These are phyloP conservation scores for baker's yeast (Saccharomyces cerevisiae) DNA, from an alignment of 805 yeast species.

Conservation along the genomic window DNA sequence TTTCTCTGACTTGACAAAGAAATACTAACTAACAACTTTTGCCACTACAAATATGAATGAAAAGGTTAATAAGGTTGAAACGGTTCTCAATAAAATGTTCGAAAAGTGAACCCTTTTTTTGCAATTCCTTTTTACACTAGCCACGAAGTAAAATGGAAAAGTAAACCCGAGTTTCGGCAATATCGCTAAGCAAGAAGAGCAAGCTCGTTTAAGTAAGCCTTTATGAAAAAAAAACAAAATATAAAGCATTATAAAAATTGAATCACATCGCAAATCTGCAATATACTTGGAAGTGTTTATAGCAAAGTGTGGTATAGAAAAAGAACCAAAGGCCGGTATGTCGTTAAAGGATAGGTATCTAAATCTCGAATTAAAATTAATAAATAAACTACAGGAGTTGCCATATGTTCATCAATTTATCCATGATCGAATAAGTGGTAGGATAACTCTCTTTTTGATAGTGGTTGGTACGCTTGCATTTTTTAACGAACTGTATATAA, in stretches of 20 bases:
- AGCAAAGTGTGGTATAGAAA: background rate
- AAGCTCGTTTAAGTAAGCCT: background rate
- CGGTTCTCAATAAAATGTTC: slow-evolving; percentile 4
- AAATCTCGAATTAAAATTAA: slow-evolving; percentile 13
- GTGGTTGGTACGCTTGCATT: slow-evolving; percentile 28
- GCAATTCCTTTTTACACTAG: background rate
- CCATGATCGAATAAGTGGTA: slow-evolving; percentile 25
- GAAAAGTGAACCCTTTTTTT: background rate
- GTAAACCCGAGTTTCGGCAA: background rate
- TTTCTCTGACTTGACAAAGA: background rate
- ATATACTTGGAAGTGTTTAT: background rate
- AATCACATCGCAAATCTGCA: background rate
- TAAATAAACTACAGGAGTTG: slow-evolving; percentile 10
- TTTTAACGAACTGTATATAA: slow-evolving; percentile 28
- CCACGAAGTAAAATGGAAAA: background rate
- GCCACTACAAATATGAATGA: background rate
- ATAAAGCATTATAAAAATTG: background rate
- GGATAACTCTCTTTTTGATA: slow-evolving; percentile 28
- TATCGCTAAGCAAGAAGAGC: background rate
- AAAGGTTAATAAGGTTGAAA: slow-evolving; percentile 10
- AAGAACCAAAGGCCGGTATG: background rate
- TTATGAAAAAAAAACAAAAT: background rate
- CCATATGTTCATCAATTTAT: slow-evolving; percentile 20
- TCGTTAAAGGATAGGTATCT: slow-evolving; percentile 11
- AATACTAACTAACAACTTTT: background rate